phyloP scores from a whole-genome alignment of 1,284 basidiomycete genomes.

The Heterobasidion occidentale region DNA sequence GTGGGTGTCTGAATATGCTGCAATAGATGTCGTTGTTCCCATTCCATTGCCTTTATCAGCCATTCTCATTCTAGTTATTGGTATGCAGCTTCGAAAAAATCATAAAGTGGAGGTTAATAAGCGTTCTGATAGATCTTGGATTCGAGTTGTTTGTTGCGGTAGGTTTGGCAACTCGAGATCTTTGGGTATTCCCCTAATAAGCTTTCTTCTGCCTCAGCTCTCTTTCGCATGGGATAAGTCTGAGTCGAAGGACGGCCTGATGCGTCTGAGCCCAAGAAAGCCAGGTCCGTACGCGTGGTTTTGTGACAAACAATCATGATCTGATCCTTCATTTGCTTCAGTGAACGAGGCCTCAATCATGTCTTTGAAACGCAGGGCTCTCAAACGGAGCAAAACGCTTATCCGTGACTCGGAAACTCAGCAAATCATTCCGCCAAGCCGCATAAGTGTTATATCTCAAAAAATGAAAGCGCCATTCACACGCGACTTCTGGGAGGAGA shows the following conservation, averaged over 20 bases:
- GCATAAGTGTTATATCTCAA: constrained; percentile 25
- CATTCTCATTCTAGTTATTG: constrained; percentile 62
- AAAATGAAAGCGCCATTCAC: constrained; percentile 48
- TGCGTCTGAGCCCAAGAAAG: constrained; percentile 61
- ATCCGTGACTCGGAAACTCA: constrained; percentile 48
- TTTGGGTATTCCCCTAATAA: background rate
- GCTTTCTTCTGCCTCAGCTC: constrained; percentile 27
- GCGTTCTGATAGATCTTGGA: constrained; percentile 42
- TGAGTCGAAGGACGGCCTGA: constrained; percentile 55
- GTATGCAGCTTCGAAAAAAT: constrained; percentile 23
- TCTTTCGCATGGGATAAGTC: constrained; percentile 69
- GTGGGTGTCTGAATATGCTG: background rate
- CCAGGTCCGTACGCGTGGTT: constrained; percentile 19
- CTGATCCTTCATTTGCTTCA: background rate
- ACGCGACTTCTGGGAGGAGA: constrained; percentile 51
- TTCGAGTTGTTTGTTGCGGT: constrained; percentile 63
- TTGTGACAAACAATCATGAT: too few species aligned
- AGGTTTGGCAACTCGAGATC: constrained; percentile 14
- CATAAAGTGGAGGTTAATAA: background rate
- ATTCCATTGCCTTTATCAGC: constrained; percentile 61
- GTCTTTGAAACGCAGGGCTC: constrained; percentile 46
- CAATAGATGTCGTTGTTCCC: constrained; percentile 53
- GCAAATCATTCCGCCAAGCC: constrained; percentile 33
- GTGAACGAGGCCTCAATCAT: constrained; percentile 52
- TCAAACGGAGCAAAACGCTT: constrained; percentile 51